phyloP scores from a whole-genome alignment of 192 early-diverging fungal genomes.

The Backusella sp. region DNA sequence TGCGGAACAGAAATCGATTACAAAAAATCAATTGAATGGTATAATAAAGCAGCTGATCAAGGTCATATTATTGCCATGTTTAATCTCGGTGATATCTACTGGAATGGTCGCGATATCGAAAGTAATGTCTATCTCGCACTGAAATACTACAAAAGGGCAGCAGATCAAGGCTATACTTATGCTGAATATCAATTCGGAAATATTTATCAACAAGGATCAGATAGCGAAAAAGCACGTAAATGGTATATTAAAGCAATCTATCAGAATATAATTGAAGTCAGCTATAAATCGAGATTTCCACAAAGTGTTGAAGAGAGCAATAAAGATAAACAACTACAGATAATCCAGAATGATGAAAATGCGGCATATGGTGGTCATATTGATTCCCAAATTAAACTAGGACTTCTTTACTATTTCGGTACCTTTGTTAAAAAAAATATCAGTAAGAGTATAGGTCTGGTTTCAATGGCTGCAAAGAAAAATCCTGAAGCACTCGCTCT shows the following conservation, averaged over 20 bases:
- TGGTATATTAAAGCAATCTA: background rate
- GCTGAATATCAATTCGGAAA: too few relatives aligned
- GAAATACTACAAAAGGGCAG: too few relatives aligned
- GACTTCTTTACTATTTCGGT: background rate
- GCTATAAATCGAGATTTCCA: background rate
- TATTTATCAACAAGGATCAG: too few relatives aligned
- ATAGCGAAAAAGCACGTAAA: too few relatives aligned
- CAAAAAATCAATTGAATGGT: too few relatives aligned
- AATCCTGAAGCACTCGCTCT: background rate
- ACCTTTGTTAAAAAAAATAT: background rate
- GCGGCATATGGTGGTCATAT: background rate
- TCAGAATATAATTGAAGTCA: background rate
- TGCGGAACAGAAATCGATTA: too few relatives aligned
- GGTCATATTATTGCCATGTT: too few relatives aligned
- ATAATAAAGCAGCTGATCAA: too few relatives aligned
- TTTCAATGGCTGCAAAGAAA: background rate
- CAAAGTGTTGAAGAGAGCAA: background rate
- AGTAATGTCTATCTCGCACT: too few relatives aligned
- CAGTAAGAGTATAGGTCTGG: background rate
- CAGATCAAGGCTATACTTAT: too few relatives aligned
- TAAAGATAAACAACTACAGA: background rate
- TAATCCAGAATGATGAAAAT: background rate
- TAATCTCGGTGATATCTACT: too few relatives aligned
- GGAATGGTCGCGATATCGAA: too few relatives aligned
- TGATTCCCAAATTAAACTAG: background rate